phyloP scores from a whole-genome alignment of 371 early-diverging fungal species.

The Mucor plumbeus region DNA sequence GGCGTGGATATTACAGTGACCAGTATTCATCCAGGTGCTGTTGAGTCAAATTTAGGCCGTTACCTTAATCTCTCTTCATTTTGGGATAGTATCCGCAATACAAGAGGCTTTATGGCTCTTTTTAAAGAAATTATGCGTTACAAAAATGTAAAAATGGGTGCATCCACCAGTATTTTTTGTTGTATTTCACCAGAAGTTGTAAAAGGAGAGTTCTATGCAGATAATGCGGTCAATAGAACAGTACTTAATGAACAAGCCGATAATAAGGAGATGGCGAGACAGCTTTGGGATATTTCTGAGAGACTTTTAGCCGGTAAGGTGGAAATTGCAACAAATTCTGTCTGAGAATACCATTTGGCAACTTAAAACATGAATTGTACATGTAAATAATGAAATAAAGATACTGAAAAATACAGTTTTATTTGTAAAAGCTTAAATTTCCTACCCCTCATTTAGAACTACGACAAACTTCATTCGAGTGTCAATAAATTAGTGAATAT shows the following conservation, averaged over 20 bases:
- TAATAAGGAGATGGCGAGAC: not conserved
- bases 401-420: no score
- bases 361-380: no score
- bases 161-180: slow-evolving; percentile 11
- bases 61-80: no score
- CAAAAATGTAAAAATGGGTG: not conserved
- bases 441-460: no score
- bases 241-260: not conserved
- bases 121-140: not conserved
- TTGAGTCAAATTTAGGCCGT: not conserved
- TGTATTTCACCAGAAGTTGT: slow-evolving; percentile 4
- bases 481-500: no score
- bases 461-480: no score
- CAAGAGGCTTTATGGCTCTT: not conserved
- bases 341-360: no score
- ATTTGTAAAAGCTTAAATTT: no score
- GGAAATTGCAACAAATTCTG: no score
- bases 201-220: slow-evolving; percentile 4
- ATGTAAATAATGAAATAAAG: no score
- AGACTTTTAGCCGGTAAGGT: no score
- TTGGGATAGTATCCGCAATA: not conserved
- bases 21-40: slow-evolving; percentile 14
- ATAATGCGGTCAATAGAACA: not conserved
- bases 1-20: slow-evolving; percentile 2
- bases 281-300: not conserved